phyloP scores from a whole-genome alignment of 2,329 filamentous ascomycete species.

The Colletotrichum siamense region DNA sequence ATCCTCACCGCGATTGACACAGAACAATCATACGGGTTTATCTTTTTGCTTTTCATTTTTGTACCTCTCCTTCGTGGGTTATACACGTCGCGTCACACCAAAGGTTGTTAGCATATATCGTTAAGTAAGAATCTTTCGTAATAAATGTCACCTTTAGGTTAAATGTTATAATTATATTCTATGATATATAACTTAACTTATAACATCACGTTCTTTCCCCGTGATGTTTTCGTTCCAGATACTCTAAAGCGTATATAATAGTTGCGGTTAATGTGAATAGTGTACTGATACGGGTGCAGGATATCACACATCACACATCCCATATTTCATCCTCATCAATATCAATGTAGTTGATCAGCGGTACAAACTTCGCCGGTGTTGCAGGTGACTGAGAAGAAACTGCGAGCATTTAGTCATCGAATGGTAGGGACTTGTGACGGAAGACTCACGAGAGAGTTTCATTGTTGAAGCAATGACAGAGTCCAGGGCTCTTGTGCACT shows the following conservation, averaged over 20 bases:
- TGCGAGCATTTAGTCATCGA: neutral
- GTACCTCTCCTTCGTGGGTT: neutral
- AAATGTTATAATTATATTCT: fast-evolving
- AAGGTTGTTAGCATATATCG: neutral
- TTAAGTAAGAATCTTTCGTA: fast-evolving
- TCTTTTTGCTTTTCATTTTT: neutral
- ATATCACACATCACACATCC: neutral
- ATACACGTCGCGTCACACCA: fast-evolving
- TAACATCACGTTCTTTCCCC: fast-evolving
- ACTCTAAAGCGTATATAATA: fast-evolving
- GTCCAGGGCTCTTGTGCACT: neutral
- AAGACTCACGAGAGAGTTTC: neutral
- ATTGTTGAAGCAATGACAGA: neutral
- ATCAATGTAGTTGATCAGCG: neutral
- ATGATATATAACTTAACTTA: fast-evolving
- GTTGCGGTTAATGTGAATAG: neutral
- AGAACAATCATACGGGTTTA: neutral
- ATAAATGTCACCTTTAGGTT: fast-evolving
- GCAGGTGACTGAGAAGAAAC: neutral
- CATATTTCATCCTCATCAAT: neutral
- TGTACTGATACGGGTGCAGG: neutral
- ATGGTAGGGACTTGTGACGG: neutral
- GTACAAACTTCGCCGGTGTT: neutral
- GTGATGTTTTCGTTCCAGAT: fast-evolving
- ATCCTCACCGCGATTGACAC: constrained; percentile 13